Percentiles rank a stretch among this genome's conserved stretches.
Conservation (phyloP, 768 basidiomycete genomes). For the Pleurotus salmoneostramineus region DNA sequence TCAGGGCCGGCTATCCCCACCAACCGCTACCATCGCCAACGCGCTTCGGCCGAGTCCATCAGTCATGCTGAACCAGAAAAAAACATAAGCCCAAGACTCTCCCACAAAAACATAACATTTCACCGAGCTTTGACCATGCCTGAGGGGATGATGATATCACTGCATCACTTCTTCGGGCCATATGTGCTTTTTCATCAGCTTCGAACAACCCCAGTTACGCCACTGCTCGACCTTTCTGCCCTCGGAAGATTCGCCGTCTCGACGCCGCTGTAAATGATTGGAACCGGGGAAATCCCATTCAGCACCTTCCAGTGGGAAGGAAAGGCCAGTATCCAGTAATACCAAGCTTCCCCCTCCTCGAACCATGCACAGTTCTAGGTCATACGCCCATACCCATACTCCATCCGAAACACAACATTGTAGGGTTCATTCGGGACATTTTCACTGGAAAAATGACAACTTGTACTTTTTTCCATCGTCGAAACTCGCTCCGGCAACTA, state of each 20-base stretch:
- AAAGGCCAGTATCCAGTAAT: background rate
- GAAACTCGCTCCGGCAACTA: background rate
- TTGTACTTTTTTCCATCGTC: too few relatives aligned
- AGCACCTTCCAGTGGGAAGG: background rate
- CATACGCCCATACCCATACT: background rate
- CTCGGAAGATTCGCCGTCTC: background rate
- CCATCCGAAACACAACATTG: background rate
- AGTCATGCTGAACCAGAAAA: background rate
- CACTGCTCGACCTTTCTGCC: background rate
- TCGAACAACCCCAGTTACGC: background rate
- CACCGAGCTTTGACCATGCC: constrained; percentile 2
- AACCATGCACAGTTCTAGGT: background rate
- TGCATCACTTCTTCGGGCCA: background rate
- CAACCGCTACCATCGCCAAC: background rate
- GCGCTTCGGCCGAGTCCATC: background rate
- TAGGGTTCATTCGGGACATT: too few relatives aligned
- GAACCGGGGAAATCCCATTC: background rate
- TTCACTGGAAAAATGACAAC: too few relatives aligned
- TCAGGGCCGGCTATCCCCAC: constrained; percentile 3
- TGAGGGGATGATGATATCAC: background rate
- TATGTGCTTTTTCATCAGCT: background rate
- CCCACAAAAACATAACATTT: too few relatives aligned
- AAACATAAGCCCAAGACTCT: too few relatives aligned
- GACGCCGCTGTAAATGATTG: background rate
- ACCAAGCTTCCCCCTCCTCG: background rate